These are phyloP conservation scores for Fraxinus latifolia DNA, from an alignment of 305 asterid genomes.

Conservation along the genomic window DNA sequence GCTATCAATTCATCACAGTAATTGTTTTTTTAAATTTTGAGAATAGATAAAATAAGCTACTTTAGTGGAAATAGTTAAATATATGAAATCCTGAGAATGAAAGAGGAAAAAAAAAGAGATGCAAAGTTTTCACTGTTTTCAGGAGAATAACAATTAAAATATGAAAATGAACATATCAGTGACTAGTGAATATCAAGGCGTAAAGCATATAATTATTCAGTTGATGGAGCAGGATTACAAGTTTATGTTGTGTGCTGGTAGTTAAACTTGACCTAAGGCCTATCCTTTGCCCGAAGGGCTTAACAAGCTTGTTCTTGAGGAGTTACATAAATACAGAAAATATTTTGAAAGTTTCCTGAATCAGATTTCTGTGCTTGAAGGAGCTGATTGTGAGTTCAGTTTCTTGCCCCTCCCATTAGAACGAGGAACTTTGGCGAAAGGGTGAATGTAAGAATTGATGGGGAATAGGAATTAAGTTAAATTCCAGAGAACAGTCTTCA, in stretches of 20 bases:
- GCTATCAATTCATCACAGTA: neutral
- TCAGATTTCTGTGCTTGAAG: conserved; percentile 14
- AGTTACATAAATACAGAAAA: neutral
- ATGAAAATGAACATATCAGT: neutral
- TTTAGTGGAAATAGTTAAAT: neutral
- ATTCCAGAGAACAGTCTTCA: neutral
- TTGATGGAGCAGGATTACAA: neutral
- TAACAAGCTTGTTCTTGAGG: neutral
- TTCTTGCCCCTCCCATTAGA: neutral
- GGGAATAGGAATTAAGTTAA: neutral
- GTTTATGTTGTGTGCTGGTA: neutral
- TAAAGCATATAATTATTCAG: neutral
- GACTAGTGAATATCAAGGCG: neutral
- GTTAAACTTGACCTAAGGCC: neutral
- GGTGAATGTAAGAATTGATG: conserved; percentile 10
- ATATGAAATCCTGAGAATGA: neutral
- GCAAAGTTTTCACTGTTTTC: neutral
- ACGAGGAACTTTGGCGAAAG: neutral
- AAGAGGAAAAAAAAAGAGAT: neutral
- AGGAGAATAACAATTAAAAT: neutral
- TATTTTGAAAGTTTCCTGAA: neutral
- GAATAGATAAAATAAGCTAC: neutral
- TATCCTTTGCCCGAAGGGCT: neutral
- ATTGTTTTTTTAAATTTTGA: neutral
- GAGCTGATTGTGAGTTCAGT: neutral